Evolutionary conservation across 1,284 basidiomycete species (phyloP).

Genomic region (Ceratobasidium sp.): DNA sequence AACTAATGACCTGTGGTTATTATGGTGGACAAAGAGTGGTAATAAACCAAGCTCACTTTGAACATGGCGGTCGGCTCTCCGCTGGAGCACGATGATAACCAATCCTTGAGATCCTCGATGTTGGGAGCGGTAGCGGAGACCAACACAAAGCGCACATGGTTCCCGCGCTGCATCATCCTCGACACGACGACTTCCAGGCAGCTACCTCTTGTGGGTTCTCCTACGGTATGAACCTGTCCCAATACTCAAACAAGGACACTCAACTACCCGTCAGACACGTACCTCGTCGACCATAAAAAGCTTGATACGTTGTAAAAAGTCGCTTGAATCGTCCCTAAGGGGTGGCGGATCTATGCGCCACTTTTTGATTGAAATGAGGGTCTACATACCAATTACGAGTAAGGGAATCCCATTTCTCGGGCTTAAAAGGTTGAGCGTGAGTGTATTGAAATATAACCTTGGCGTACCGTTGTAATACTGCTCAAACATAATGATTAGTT

Average conservation of each 20-base stretch:
- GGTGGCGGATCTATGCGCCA: neutral
- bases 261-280: slow-evolving; percentile 41
- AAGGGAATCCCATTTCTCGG: slow-evolving; percentile 93
- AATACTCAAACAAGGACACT: neutral
- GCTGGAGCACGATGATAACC: slow-evolving; percentile 53
- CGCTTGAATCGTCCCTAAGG: slow-evolving; percentile 65
- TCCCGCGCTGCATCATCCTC: slow-evolving; percentile 83
- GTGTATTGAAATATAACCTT: neutral
- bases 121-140: slow-evolving; percentile 96
- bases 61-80: slow-evolving; percentile 60
- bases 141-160: slow-evolving; percentile 77
- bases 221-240: slow-evolving; percentile 84
- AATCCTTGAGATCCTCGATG: slow-evolving; percentile 90
- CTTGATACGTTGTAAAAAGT: slow-evolving; percentile 69
- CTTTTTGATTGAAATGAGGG: neutral
- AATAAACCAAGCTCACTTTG: slow-evolving; percentile 58
- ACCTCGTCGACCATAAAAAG: slow-evolving; percentile 93
- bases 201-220: slow-evolving; percentile 79
- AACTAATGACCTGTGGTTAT: slow-evolving; percentile 61
- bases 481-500: neutral
- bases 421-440: slow-evolving; percentile 55
- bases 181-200: slow-evolving; percentile 92
- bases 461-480: slow-evolving; percentile 75
- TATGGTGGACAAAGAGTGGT: slow-evolving; percentile 13
- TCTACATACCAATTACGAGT: slow-evolving; percentile 73